Percentiles rank a stretch among this genome's conserved stretches.
phyloP scores from a whole-genome alignment of 495 filamentous ascomycete genomes.

The Lichenothelia convexa region DNA sequence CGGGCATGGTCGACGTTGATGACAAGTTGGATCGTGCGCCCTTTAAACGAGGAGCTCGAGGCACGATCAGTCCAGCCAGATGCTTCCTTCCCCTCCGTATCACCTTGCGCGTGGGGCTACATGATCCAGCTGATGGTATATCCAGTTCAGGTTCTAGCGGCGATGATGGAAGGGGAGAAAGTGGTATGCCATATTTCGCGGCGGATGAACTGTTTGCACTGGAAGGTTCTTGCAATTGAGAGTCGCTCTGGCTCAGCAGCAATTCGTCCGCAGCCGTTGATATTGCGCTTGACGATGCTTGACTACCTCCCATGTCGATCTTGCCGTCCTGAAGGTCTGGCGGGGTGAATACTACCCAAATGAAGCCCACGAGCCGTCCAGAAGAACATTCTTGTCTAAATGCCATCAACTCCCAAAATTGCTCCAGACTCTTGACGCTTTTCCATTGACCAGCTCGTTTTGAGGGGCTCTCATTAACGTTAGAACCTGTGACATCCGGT shows the following conservation, averaged over 20 bases:
- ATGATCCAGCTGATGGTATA: neutral
- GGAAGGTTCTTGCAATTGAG: neutral
- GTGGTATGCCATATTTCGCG: neutral
- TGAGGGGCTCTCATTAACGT: conserved; percentile 21
- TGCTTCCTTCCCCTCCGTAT: conserved; percentile 24
- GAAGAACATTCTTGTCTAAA: conserved; percentile 91
- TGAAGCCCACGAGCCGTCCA: conserved; percentile 76
- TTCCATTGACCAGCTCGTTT: conserved; percentile 53
- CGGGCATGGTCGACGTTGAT: conserved; percentile 22
- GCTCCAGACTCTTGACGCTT: conserved; percentile 60
- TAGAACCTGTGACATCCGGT: conserved; percentile 22
- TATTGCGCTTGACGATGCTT: conserved; percentile 5
- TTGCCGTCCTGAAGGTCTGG: conserved; percentile 10
- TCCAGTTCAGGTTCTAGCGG: neutral
- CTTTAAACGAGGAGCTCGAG: conserved; percentile 38
- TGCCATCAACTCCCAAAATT: conserved; percentile 99
- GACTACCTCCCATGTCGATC: conserved; percentile 17
- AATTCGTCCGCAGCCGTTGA: neutral
- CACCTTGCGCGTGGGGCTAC: conserved; percentile 1
- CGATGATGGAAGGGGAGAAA: neutral
- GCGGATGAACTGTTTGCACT: too few species aligned
- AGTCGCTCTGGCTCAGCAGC: conserved; percentile 1
- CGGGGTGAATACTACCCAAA: conserved; percentile 72
- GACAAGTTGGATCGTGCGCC: conserved; percentile 11
- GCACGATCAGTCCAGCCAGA: conserved; percentile 32